phyloP scores from a whole-genome alignment of 768 basidiomycete species.

The Kwoniella bestiolae region DNA sequence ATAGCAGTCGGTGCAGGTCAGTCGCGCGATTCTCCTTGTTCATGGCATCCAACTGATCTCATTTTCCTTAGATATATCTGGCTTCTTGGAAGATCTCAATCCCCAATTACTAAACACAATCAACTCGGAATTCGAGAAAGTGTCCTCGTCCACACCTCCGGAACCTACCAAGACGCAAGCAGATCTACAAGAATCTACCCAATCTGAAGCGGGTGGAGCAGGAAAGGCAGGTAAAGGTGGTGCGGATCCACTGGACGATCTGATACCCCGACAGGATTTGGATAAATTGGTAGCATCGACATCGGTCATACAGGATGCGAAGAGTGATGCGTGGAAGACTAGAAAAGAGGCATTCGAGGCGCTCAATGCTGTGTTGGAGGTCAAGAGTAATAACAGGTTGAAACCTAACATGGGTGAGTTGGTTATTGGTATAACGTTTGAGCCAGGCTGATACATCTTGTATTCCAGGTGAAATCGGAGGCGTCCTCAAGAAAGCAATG shows the following conservation, averaged over 20 bases:
- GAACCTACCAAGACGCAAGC: slow-evolving; percentile 76
- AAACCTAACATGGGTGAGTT: slow-evolving; percentile 83
- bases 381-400: slow-evolving; percentile 87
- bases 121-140: slow-evolving; percentile 88
- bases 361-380: slow-evolving; percentile 80
- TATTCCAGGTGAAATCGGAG: slow-evolving; percentile 80
- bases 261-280: slow-evolving; percentile 93
- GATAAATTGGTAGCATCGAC: slow-evolving; percentile 83
- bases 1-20: slow-evolving; percentile 86
- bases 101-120: slow-evolving; percentile 91
- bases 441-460: slow-evolving; percentile 9
- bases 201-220: slow-evolving; percentile 60
- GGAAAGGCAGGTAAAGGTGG: slow-evolving; percentile 56
- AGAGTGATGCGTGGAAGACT: slow-evolving; percentile 94
- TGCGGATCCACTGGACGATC: slow-evolving; percentile 81
- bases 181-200: slow-evolving; percentile 66
- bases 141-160: slow-evolving; percentile 74
- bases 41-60: background rate
- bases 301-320: slow-evolving; percentile 77
- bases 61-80: slow-evolving; percentile 72
- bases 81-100: slow-evolving; percentile 91
- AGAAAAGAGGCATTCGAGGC: slow-evolving; percentile 93
- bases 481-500: slow-evolving; percentile 83
- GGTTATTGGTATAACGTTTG: background rate
- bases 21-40: slow-evolving; percentile 36